Base-by-base conservation (phyloP, 2,329 filamentous ascomycete species). In the Pyrenophora tritici-repentis region DNA sequence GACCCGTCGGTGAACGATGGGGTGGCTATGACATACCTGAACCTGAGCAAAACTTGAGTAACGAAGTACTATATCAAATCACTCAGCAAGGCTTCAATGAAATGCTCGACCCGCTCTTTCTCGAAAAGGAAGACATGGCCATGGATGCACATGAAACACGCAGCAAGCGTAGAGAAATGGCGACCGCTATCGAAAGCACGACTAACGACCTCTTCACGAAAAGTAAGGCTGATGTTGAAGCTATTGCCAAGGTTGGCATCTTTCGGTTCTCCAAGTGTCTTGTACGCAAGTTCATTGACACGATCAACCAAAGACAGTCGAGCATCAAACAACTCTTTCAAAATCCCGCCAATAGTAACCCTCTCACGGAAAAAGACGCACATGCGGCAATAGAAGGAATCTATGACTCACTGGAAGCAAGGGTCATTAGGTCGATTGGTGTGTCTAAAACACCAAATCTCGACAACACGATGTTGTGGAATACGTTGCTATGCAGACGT, bases 71-170 rank as follows among this genome's bases (percentile, higher is more conserved):
- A 1, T 97, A 96, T 66, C 90, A 96, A 70, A 86, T 95, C 26
- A 91, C 90, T 0, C 91, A 97, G 72, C 89, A 96, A 72, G 89
- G 91, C 0, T 90, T 96, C 76, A 97, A 97, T 66, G 91, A 97
- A 73, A 79, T 97, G 2, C 83, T 99, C 0, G 90, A 97, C 66
- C 82, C 86, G 1, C 80, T 99, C 0, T 99, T 99, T 77, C 88
- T 88, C 61, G 79, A 82, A 4, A 87, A 88, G 58, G 93, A 97
- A 72, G 86, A 92, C 56, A 72, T 90, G 14, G 86, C 91, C 75
- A 65, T 94, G 52, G 81, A 85, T 47, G 86, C 86, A 9, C 82
- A 83, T 16, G 62, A 59, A 18, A 68, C 66, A 13, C 66, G 67
- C 40, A 46, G 43, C 6, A 65, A 73, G 36, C 71, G 72, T 22